Conservation (phyloP, 1,284 basidiomycete species). For the Cystobasidiaceae sp. region DNA sequence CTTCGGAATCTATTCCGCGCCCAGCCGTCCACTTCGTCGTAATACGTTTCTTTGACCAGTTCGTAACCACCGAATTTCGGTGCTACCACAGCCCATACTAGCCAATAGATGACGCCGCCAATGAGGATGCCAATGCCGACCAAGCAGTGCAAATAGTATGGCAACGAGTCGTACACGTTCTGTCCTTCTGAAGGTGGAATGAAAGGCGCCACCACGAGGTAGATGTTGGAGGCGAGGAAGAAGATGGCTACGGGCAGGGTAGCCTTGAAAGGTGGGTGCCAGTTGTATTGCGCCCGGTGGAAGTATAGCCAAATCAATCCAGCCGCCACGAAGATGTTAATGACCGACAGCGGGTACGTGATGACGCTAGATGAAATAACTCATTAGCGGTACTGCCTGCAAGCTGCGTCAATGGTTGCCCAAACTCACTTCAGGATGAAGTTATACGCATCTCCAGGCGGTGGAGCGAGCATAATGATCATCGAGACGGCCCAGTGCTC, state of each 20-base stretch:
- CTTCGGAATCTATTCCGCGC: neutral
- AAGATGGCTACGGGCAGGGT: slow-evolving; percentile 40
- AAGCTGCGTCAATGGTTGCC: too few relatives aligned
- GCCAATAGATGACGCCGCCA: slow-evolving; percentile 39
- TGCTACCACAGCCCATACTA: slow-evolving; percentile 34
- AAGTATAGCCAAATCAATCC: slow-evolving; percentile 41
- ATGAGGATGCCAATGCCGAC: slow-evolving; percentile 40
- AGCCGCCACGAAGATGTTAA: slow-evolving; percentile 42
- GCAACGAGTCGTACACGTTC: neutral
- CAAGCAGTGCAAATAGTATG: slow-evolving; percentile 33
- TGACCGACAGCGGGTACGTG: slow-evolving; percentile 40
- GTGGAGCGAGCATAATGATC: slow-evolving; percentile 54
- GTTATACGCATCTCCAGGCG: slow-evolving; percentile 45
- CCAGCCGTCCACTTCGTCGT: neutral
- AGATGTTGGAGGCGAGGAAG: slow-evolving; percentile 42
- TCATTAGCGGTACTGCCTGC: too few relatives aligned
- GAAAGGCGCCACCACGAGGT: slow-evolving; percentile 42
- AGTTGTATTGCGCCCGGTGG: slow-evolving; percentile 35
- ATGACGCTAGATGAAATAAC: slow-evolving; percentile 27
- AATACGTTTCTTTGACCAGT: neutral
- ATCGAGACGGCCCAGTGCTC: slow-evolving; percentile 50
- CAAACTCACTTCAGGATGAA: slow-evolving; percentile 39
- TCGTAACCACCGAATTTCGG: slow-evolving; percentile 37
- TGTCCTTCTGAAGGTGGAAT: slow-evolving; percentile 38
- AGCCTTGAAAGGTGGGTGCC: slow-evolving; percentile 41